phyloP scores from a whole-genome alignment of 768 basidiomycete species.

The Naganishia randhawae region DNA sequence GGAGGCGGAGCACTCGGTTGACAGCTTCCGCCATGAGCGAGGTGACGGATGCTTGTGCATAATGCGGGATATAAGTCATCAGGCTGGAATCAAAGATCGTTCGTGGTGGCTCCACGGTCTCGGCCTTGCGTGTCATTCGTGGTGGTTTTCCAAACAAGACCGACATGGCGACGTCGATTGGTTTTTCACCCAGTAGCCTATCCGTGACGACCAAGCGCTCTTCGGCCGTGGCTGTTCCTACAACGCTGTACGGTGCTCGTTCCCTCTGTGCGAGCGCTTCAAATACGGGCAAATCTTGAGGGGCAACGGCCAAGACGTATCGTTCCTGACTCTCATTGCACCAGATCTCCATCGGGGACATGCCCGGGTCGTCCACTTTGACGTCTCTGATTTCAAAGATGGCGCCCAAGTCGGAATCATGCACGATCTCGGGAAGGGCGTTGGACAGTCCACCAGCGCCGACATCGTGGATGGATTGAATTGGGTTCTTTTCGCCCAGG shows the following conservation, averaged over 20 bases:
- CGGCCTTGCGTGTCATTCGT: constrained; percentile 75
- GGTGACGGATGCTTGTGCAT: constrained; percentile 51
- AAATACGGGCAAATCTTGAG: constrained; percentile 62
- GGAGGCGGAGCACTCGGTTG: constrained; percentile 79
- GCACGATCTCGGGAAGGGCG: constrained; percentile 92
- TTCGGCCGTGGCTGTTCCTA: constrained; percentile 77
- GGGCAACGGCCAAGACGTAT: constrained; percentile 85
- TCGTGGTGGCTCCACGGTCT: constrained; percentile 53
- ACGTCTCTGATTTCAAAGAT: constrained; percentile 90
- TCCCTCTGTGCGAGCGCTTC: constrained; percentile 76
- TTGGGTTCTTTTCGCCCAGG: constrained; percentile 64
- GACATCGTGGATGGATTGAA: constrained; percentile 96
- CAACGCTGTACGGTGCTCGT: constrained; percentile 86
- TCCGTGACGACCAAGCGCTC: constrained; percentile 86
- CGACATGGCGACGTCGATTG: constrained; percentile 86
- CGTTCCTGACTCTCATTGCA: constrained; percentile 98
- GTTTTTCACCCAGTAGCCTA: constrained; percentile 68
- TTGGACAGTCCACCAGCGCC: constrained; percentile 96
- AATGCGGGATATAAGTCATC: constrained; percentile 57
- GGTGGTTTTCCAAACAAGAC: constrained; percentile 96
- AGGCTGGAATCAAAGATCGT: constrained; percentile 70
- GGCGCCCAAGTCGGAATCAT: constrained; percentile 89
- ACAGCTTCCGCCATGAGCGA: constrained; percentile 60
- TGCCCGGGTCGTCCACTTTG: constrained; percentile 79
- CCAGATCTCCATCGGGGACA: constrained; percentile 99